Conservation (phyloP, 2,329 filamentous ascomycete genomes). For the Beauveria asiatica region DNA sequence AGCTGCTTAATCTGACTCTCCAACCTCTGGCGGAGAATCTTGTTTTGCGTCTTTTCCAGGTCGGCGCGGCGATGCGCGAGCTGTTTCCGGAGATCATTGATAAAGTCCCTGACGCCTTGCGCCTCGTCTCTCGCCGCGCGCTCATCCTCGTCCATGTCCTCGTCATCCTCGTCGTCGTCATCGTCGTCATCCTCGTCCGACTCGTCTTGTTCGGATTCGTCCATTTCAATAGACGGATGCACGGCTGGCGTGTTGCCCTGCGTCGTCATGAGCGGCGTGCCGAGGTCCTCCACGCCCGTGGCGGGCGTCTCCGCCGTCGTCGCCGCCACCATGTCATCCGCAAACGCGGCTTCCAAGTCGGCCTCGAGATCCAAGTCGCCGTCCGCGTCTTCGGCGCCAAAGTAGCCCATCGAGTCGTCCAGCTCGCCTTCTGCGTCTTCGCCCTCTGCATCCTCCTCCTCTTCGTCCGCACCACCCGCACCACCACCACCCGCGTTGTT, state of each 20-base stretch:
- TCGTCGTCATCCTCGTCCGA: slow-evolving; percentile 39
- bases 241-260: slow-evolving; percentile 37
- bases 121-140: slow-evolving; percentile 40
- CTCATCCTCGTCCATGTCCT: slow-evolving; percentile 46
- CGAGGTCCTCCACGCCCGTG: slow-evolving; percentile 34
- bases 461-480: slow-evolving; percentile 45
- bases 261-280: slow-evolving; percentile 37
- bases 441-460: slow-evolving; percentile 46
- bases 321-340: slow-evolving; percentile 24
- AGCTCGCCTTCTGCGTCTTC: slow-evolving; percentile 37
- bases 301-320: slow-evolving; percentile 28
- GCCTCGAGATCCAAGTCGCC: slow-evolving; percentile 44
- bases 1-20: slow-evolving; percentile 41
- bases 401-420: slow-evolving; percentile 35
- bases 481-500: slow-evolving; percentile 41
- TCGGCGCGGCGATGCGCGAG: slow-evolving; percentile 37
- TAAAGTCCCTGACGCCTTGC: slow-evolving; percentile 47
- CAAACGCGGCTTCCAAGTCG: slow-evolving; percentile 47
- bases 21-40: slow-evolving; percentile 42
- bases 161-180: slow-evolving; percentile 44
- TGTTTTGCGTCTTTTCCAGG: slow-evolving; percentile 34
- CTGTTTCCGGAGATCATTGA: slow-evolving; percentile 43
- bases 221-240: slow-evolving; percentile 38
- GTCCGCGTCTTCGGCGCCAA: slow-evolving; percentile 24
- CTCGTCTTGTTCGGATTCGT: slow-evolving; percentile 19